Evolutionary conservation across 129 eudicot genomes (phyloP).

Genomic region (Saussurea involucrata): DNA sequence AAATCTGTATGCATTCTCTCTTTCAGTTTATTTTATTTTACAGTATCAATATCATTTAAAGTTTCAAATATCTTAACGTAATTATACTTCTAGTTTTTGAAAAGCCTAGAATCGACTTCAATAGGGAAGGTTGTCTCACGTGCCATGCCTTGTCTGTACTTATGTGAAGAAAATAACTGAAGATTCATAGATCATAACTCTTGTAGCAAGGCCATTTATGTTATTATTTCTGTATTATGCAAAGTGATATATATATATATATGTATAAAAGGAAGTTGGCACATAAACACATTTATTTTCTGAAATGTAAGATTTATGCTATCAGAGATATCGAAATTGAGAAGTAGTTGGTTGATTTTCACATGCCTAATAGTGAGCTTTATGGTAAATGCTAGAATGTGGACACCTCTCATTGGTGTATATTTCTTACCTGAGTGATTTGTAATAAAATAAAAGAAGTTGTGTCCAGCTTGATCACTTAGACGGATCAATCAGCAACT

Average conservation of each 20-base stretch:
- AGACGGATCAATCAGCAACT: not conserved
- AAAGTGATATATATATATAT: not conserved
- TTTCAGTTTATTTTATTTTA: not conserved
- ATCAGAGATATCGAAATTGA: not conserved
- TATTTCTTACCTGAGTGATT: not conserved
- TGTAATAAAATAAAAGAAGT: not conserved
- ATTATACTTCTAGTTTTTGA: not conserved
- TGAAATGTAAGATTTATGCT: not conserved
- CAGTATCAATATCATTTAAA: too few relatives aligned
- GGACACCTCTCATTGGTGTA: not conserved
- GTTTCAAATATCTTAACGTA: not conserved
- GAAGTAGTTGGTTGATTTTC: not conserved
- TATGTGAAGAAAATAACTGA: not conserved
- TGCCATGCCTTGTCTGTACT: not conserved
- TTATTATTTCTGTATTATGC: not conserved
- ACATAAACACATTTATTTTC: not conserved
- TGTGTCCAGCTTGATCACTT: not conserved
- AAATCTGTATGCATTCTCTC: not conserved
- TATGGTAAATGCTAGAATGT: slow-evolving; percentile 1
- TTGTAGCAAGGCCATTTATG: not conserved
- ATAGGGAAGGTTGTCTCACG: not conserved
- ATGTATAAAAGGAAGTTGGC: not conserved
- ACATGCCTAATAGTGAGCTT: not conserved
- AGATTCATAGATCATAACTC: not conserved
- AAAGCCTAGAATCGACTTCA: not conserved